Percentiles rank a stretch among this genome's conserved stretches.
These are phyloP conservation scores for Cicer arietinum DNA, from an alignment of 306 rosid species.

Conservation along the genomic window DNA sequence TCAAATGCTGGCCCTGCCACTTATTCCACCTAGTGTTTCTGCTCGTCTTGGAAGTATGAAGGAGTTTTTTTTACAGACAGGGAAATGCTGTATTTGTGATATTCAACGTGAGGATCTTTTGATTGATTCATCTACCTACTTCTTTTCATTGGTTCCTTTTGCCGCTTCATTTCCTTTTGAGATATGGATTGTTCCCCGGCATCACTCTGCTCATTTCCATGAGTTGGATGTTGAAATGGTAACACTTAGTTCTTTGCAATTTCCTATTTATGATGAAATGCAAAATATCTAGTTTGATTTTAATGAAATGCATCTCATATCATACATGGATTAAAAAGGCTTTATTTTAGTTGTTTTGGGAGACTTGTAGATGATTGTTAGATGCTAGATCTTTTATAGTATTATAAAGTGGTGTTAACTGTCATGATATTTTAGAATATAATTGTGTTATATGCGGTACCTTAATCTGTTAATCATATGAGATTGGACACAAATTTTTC, in stretches of 20 bases:
- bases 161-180: constrained; percentile 86
- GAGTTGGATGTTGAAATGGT: constrained; percentile 70
- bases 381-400: neutral
- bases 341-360: constrained; percentile 5
- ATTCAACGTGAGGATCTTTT: constrained; percentile 54
- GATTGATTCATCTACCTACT: constrained; percentile 64
- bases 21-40: constrained; percentile 72
- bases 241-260: constrained; percentile 20
- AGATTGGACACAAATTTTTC: neutral
- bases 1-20: constrained; percentile 80
- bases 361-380: neutral
- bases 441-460: constrained; percentile 1
- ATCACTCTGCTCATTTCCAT: constrained; percentile 77
- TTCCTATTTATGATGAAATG: constrained; percentile 11
- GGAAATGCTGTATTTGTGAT: constrained; percentile 72
- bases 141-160: constrained; percentile 69
- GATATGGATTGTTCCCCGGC: constrained; percentile 83
- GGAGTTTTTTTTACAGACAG: constrained; percentile 58
- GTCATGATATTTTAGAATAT: constrained; percentile 14
- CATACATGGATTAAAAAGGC: constrained; percentile 4
- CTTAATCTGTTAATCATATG: constrained; percentile 6
- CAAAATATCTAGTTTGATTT: constrained; percentile 13
- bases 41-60: constrained; percentile 63
- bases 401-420: constrained; percentile 8
- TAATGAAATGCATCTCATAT: constrained; percentile 23